phyloP scores from a whole-genome alignment of 257 asterid genomes.

The Dorcoceras hygrometricum region DNA sequence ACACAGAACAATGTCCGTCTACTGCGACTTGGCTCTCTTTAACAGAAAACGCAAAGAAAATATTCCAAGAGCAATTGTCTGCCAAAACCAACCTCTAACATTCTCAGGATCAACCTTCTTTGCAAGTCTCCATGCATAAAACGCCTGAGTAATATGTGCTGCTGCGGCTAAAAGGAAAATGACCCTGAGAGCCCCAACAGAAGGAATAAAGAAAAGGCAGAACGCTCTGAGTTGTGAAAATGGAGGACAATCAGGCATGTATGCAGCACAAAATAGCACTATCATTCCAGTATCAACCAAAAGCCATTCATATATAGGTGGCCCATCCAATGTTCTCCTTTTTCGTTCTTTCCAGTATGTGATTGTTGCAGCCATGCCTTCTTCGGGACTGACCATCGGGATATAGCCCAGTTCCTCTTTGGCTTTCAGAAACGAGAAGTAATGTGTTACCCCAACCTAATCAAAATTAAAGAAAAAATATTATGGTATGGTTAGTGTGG shows the following conservation, averaged over 20 bases:
- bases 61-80: slow-evolving; percentile 66
- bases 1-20: not conserved
- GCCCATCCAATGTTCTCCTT: slow-evolving; percentile 67
- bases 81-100: slow-evolving; percentile 90
- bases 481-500: not conserved
- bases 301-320: slow-evolving; percentile 58
- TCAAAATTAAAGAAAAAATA: slow-evolving; percentile 4
- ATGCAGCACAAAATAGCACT: slow-evolving; percentile 63
- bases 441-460: slow-evolving; percentile 93
- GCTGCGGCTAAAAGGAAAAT: slow-evolving; percentile 41
- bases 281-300: slow-evolving; percentile 56
- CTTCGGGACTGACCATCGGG: slow-evolving; percentile 69
- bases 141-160: slow-evolving; percentile 66
- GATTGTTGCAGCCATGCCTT: slow-evolving; percentile 78
- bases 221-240: slow-evolving; percentile 48
- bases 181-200: slow-evolving; percentile 34
- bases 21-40: slow-evolving; percentile 48
- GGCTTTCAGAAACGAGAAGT: slow-evolving; percentile 84
- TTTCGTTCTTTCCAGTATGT: slow-evolving; percentile 79
- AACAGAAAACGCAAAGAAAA: slow-evolving; percentile 70
- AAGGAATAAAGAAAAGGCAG: slow-evolving; percentile 55
- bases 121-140: slow-evolving; percentile 88
- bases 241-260: slow-evolving; percentile 69
- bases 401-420: slow-evolving; percentile 82
- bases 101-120: slow-evolving; percentile 77